Percentiles rank a stretch among this genome's conserved stretches.
Evolutionary conservation across 495 filamentous ascomycete genomes (phyloP).

Genomic region (Podospora anserina): DNA sequence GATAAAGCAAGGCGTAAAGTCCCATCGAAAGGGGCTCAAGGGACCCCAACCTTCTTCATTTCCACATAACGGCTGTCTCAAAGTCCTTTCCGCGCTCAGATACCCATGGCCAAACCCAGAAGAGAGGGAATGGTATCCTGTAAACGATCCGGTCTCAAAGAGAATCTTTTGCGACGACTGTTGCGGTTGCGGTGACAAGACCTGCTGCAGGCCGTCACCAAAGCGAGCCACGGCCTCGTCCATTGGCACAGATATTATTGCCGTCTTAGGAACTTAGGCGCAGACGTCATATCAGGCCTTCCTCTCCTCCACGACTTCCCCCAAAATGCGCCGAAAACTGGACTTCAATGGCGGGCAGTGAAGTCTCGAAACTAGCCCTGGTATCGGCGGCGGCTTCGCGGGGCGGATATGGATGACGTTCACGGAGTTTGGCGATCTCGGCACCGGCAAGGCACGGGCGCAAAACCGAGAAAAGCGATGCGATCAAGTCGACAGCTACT

Average conservation of each 20-base stretch:
- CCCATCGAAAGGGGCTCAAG: constrained; percentile 73
- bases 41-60: constrained; percentile 95
- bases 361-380: background rate
- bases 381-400: background rate
- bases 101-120: constrained; percentile 44
- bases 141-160: constrained; percentile 51
- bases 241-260: constrained; percentile 31
- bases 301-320: background rate
- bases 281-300: constrained; percentile 29
- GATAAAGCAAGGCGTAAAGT: constrained; percentile 95
- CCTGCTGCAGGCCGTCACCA: constrained; percentile 16
- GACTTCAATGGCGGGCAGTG: background rate
- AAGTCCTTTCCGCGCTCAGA: constrained; percentile 39
- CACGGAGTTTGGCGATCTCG: background rate
- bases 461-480: constrained; percentile 1
- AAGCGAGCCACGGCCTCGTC: constrained; percentile 20
- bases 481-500: background rate
- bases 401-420: background rate
- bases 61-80: constrained; percentile 70
- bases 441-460: background rate
- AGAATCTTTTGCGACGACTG: constrained; percentile 42
- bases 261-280: constrained; percentile 14
- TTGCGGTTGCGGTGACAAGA: constrained; percentile 6
- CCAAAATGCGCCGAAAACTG: background rate
- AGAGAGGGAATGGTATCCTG: constrained; percentile 43